Evolutionary conservation across 306 rosid species (phyloP), one percentile per base, ranked within the genome.

Genomic region (Inga leiocalycina): DNA sequence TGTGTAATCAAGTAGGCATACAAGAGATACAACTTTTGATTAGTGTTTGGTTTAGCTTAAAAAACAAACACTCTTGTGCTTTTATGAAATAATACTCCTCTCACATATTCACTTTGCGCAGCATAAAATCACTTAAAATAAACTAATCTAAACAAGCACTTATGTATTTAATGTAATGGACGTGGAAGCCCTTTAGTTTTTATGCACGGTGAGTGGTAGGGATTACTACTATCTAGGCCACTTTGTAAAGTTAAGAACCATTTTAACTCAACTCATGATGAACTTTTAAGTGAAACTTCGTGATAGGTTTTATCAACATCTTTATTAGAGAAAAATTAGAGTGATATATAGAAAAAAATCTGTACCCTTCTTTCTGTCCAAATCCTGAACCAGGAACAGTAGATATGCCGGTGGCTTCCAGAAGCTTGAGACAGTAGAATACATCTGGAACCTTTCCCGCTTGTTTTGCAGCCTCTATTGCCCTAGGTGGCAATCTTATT

Each of bases 311-410:
- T 8, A 69, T 37, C 22, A 20, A 69, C 20, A 69, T 17, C 48
- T 20, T n/a, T 10, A 11, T 5, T 46, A 62, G 30, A 56, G 56
- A 73, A 79, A 61, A n/a, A 80, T 46, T 43, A 67, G 80, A n/a
- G 19, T 62, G 48, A 32, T 24, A 17, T 61, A 82, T 45, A 68
- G 73, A 57, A 34, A 49, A 79, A 30, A 75, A 30, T 49, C 19
- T 75, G 75, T 88, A 96, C 99, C 99, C 99, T 81, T 96, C 97
- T 94, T 91, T 96, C 90, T 96, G 99, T 79, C 99, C 99, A 73
- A 96, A 94, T 81, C 99, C 99, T 17, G 99, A 96, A 79, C 99
- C 99, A 56, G 99, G 99, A 79, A 96, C 99, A 14, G 99, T 96
- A 83, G 99, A 96, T 71, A 96, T 94, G 88, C 99, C 99, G 19